Evolutionary conservation across 495 filamentous ascomycete genomes (phyloP).

Genomic region (Achaetomiella virescens): DNA sequence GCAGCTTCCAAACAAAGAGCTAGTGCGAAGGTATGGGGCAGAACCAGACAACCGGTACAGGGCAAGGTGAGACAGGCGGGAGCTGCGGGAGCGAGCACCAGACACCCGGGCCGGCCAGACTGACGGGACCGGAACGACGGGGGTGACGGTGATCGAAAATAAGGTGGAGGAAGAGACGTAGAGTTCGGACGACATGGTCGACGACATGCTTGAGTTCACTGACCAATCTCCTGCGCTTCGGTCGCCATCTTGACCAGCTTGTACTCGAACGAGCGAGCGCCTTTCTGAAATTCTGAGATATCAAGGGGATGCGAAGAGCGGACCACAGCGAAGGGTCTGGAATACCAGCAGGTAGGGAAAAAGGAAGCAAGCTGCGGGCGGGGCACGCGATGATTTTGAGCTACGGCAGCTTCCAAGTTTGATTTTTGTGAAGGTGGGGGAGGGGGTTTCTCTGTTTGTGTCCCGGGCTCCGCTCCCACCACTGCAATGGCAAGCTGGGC

Average conservation of each 20-base stretch:
- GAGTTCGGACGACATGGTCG: background rate
- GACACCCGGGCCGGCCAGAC: background rate
- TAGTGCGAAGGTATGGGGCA: background rate
- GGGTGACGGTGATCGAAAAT: background rate
- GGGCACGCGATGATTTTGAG: conserved; percentile 27
- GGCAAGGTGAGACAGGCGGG: background rate
- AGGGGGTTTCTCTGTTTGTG: conserved; percentile 27
- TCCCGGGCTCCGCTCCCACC: conserved; percentile 9
- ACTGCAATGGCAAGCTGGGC: background rate
- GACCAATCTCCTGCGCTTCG: conserved; percentile 38
- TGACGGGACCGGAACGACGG: background rate
- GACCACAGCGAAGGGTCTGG: background rate
- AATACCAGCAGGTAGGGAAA: conserved; percentile 13
- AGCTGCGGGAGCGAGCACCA: conserved; percentile 2
- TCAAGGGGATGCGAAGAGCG: background rate
- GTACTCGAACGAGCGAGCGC: conserved; percentile 6
- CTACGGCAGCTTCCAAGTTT: conserved; percentile 14
- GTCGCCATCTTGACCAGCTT: conserved; percentile 29
- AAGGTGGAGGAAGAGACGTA: background rate
- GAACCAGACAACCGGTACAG: background rate
- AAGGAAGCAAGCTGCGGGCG: conserved; percentile 12
- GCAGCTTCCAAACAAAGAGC: background rate
- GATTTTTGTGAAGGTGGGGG: conserved; percentile 37
- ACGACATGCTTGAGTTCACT: conserved; percentile 14
- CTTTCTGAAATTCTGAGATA: background rate